Percentiles rank a stretch among this genome's conserved stretches.
Conservation (phyloP, 352 stramenopile species). For the Pseudoperonospora humuli region DNA sequence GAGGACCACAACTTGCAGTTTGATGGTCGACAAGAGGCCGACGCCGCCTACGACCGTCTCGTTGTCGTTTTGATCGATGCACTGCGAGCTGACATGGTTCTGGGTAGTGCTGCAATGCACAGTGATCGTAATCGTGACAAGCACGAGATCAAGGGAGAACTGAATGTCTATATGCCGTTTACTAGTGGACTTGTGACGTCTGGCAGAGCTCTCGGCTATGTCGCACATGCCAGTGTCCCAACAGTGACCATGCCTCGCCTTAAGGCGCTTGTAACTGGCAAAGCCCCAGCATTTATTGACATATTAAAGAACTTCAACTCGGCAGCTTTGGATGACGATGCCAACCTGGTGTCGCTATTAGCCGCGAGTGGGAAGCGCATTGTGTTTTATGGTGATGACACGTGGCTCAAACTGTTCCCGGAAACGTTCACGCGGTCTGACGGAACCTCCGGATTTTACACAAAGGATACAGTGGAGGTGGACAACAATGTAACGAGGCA, state of each 20-base stretch:
- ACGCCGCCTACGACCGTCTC: slow-evolving; percentile 55
- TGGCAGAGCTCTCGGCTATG: slow-evolving; percentile 52
- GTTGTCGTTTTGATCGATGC: slow-evolving; percentile 86
- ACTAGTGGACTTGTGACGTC: slow-evolving; percentile 40
- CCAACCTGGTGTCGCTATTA: slow-evolving; percentile 66
- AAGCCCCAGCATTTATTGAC: slow-evolving; percentile 83
- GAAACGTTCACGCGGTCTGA: slow-evolving; percentile 59
- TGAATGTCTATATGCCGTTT: slow-evolving; percentile 67
- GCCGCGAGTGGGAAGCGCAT: slow-evolving; percentile 36
- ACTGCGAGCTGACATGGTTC: slow-evolving; percentile 82
- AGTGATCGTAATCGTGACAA: background rate
- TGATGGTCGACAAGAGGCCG: slow-evolving; percentile 1
- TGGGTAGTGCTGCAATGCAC: slow-evolving; percentile 53
- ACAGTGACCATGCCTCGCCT: slow-evolving; percentile 87
- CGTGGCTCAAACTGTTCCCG: slow-evolving; percentile 86
- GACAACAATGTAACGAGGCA: slow-evolving; percentile 84
- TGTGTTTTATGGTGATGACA: slow-evolving; percentile 88
- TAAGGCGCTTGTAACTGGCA: slow-evolving; percentile 81
- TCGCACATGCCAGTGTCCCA: slow-evolving; percentile 73
- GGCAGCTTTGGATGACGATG: slow-evolving; percentile 50
- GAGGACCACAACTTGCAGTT: background rate
- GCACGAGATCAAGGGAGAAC: slow-evolving; percentile 22
- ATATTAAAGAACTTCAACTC: slow-evolving; percentile 90
- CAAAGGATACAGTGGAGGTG: slow-evolving; percentile 79
- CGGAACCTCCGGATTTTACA: slow-evolving; percentile 85